Percentiles rank a stretch among this genome's conserved stretches.
These are phyloP conservation scores for Phoenix dactylifera DNA, from an alignment of 176 grass and related monocot species.

Conservation along the genomic window DNA sequence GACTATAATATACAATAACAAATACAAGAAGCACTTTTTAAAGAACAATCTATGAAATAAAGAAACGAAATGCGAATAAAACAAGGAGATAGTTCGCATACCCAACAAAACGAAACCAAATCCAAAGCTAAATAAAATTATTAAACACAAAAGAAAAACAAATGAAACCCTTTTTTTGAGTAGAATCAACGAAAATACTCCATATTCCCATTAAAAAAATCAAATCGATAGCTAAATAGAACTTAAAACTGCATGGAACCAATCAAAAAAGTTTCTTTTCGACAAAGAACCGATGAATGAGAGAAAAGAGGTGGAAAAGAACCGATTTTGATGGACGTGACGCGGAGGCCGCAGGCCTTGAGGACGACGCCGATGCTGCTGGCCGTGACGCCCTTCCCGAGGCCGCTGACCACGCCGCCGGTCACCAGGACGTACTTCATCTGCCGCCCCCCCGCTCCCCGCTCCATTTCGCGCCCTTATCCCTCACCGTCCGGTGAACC, in stretches of 20 bases:
- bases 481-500: not conserved
- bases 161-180: not conserved
- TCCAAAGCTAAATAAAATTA: not conserved
- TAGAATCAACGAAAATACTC: too few species aligned
- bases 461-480: not conserved
- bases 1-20: too few species aligned
- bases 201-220: too few species aligned
- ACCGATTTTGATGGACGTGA: conserved; percentile 99
- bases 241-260: too few species aligned
- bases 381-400: conserved; percentile 94
- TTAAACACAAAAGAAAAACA: not conserved
- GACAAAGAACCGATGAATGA: conserved; percentile 1
- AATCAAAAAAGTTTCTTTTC: too few species aligned
- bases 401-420: conserved; percentile 85
- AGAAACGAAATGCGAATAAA: too few species aligned
- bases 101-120: not conserved
- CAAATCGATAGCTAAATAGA: too few species aligned
- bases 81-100: too few species aligned
- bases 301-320: not conserved
- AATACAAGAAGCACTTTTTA: too few species aligned
- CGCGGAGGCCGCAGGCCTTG: conserved; percentile 77
- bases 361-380: conserved; percentile 92
- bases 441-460: not conserved
- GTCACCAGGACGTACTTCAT: conserved; percentile 96
- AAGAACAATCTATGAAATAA: too few species aligned